Evolutionary conservation across 139 green algal genomes (phyloP).

Genomic region (Micractinium conductrix): DNA sequence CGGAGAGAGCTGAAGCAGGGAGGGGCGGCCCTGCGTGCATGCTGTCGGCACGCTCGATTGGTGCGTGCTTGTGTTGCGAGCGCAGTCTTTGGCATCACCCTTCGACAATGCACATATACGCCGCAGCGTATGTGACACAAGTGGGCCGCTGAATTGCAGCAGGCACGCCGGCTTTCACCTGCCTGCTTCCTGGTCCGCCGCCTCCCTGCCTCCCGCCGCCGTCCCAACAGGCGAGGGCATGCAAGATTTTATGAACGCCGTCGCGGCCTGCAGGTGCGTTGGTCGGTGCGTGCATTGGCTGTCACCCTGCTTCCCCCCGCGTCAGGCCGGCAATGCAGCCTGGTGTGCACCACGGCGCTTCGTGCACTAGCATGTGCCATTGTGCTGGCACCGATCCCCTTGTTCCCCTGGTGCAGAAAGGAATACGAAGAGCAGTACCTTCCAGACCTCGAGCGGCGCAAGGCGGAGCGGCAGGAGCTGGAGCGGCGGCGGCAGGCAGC

Average conservation of each 20-base stretch:
- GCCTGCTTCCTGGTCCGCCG: neutral
- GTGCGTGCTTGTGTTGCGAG: neutral
- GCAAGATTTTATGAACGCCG: constrained; percentile 89
- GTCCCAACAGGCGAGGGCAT: constrained; percentile 71
- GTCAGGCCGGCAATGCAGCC: constrained; percentile 58
- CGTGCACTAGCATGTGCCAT: too few relatives aligned
- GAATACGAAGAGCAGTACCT: constrained; percentile 85
- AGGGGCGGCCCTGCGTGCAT: neutral
- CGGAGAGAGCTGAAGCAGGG: neutral
- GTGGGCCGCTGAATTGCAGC: too few relatives aligned
- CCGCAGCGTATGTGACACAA: too few relatives aligned
- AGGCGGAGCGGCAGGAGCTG: constrained; percentile 43
- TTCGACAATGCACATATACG: too few relatives aligned
- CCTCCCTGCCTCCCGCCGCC: neutral
- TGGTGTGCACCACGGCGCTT: too few relatives aligned
- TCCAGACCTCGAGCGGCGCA: constrained; percentile 61
- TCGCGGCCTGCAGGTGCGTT: too few relatives aligned
- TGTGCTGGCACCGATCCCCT: too few relatives aligned
- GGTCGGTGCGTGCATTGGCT: too few relatives aligned
- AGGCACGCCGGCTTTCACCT: neutral
- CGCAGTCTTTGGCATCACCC: neutral
- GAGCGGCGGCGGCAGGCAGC: constrained; percentile 57
- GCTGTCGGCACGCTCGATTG: too few relatives aligned
- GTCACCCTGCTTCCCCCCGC: too few relatives aligned
- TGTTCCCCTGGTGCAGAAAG: constrained; percentile 50